Evolutionary conservation across 148 eudicot species (phyloP), one percentile per base, ranked within the genome.

Genomic region (Drosera capensis): DNA sequence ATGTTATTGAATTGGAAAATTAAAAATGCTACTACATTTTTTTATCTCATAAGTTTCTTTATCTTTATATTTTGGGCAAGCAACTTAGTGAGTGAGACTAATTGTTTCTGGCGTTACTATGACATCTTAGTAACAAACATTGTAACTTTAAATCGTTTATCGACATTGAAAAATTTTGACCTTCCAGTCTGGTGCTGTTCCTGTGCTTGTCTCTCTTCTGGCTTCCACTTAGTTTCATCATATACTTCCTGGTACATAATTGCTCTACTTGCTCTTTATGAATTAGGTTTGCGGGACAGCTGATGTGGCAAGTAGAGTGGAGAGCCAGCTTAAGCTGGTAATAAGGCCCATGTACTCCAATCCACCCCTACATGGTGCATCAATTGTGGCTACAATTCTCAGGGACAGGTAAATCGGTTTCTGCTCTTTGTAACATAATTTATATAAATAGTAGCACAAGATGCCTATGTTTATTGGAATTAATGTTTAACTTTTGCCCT

Each of bases 341-440:
- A 58, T 84, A 40, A 75, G 95, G 68, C 95, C 99, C 28, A 90
- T 90, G 99, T 84, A 71, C 54, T 90, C 99, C 5, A 90, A 58
- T 68, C 99, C 99, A 42, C 99, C 99, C 42, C 71, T 90, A 51
- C 99, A 90, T 46, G 99, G 99, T 36, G 82, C 95, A 46, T 84
- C 99, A 28, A 78, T 90, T 63, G 97, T 84, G 43, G 93, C 95
- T 55, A 78, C 77, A 28, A 90, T 90, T 51, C 99, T 90, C 45
- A 71, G 75, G 45, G 97, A 88, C 73, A 74, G 86, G 96, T 87
- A 73, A 21, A 31, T 14, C 31, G 19, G 22, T 14, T 5, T 46
- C 16, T 16, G 8, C 2, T 3, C 23, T 38, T 23, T 24, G 8
- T 1, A 30, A 5, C 25, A 28, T 28, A 9, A 28, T 28, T 4